A percentile compares a stretch with the other conserved stretches of the same genome.
phyloP scores from a whole-genome alignment of 2,329 filamentous ascomycete genomes.

The Sphaerulina vaccinii region DNA sequence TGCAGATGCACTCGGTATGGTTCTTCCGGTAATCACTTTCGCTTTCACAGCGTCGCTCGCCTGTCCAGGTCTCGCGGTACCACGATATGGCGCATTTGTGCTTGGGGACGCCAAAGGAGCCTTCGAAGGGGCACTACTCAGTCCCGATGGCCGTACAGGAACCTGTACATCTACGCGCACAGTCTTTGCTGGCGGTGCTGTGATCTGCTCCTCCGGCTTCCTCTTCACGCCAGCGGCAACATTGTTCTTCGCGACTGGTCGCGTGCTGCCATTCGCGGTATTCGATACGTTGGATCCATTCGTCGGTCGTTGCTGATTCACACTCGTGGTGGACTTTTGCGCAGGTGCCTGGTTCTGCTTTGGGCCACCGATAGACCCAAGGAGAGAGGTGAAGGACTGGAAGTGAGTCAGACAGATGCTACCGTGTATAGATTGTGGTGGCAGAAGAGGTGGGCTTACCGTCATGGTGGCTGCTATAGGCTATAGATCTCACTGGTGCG shows the following conservation, averaged over 20 bases:
- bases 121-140: slow-evolving; percentile 19
- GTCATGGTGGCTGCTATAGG: slow-evolving; percentile 13
- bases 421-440: neutral
- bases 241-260: slow-evolving; percentile 28
- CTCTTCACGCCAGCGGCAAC: slow-evolving; percentile 36
- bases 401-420: slow-evolving; percentile 22
- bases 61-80: slow-evolving; percentile 18
- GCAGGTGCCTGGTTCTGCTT: slow-evolving; percentile 25
- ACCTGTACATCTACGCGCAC: slow-evolving; percentile 31
- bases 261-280: no score
- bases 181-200: slow-evolving; percentile 37
- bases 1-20: slow-evolving; percentile 14
- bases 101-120: slow-evolving; percentile 26
- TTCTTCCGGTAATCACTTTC: slow-evolving; percentile 4
- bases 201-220: slow-evolving; percentile 40
- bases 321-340: slow-evolving; percentile 21
- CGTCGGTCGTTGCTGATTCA: slow-evolving; percentile 11
- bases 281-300: slow-evolving; percentile 15
- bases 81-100: slow-evolving; percentile 15
- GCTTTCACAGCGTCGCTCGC: slow-evolving; percentile 20
- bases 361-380: slow-evolving; percentile 32
- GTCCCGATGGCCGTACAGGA: slow-evolving; percentile 28
- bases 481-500: slow-evolving; percentile 1
- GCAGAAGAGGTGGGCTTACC: slow-evolving; percentile 10
- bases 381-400: slow-evolving; percentile 35